A percentile compares a stretch with the other conserved stretches of the same genome.
phyloP scores from a whole-genome alignment of 805 yeast genomes.

The Jamesozyma lodderae region DNA sequence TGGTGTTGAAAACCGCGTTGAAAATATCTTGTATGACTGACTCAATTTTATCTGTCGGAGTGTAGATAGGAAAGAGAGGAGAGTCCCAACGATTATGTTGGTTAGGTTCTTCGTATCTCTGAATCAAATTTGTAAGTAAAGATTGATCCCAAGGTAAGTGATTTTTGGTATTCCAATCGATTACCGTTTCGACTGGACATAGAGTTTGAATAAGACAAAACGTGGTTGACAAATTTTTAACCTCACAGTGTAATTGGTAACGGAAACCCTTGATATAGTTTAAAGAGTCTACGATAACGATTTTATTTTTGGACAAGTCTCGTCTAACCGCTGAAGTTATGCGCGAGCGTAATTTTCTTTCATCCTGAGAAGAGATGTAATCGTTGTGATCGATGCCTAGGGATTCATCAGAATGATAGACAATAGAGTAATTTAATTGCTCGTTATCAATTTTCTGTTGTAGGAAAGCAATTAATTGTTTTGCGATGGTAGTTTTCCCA shows the following conservation, averaged over 20 bases:
- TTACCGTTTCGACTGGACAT: slow-evolving; percentile 53
- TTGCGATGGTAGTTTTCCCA: slow-evolving; percentile 75
- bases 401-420: slow-evolving; percentile 67
- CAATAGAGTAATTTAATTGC: slow-evolving; percentile 41
- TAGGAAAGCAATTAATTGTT: slow-evolving; percentile 41
- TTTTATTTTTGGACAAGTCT: slow-evolving; percentile 53
- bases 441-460: slow-evolving; percentile 32
- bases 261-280: slow-evolving; percentile 92
- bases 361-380: slow-evolving; percentile 64
- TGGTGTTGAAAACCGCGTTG: slow-evolving; percentile 40
- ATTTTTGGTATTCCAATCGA: slow-evolving; percentile 46
- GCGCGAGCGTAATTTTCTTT: slow-evolving; percentile 72
- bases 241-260: slow-evolving; percentile 89
- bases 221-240: slow-evolving; percentile 73
- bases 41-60: slow-evolving; percentile 33
- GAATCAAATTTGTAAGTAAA: slow-evolving; percentile 55
- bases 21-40: slow-evolving; percentile 58
- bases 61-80: slow-evolving; percentile 66
- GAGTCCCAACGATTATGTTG: slow-evolving; percentile 85
- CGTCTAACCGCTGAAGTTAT: slow-evolving; percentile 87
- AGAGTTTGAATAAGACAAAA: slow-evolving; percentile 76
- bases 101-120: slow-evolving; percentile 92
- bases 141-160: slow-evolving; percentile 51
- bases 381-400: slow-evolving; percentile 61
- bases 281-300: slow-evolving; percentile 79